Base-by-base conservation (phyloP, 352 stramenopile genomes). In the Peronosclerospora sorghi region DNA sequence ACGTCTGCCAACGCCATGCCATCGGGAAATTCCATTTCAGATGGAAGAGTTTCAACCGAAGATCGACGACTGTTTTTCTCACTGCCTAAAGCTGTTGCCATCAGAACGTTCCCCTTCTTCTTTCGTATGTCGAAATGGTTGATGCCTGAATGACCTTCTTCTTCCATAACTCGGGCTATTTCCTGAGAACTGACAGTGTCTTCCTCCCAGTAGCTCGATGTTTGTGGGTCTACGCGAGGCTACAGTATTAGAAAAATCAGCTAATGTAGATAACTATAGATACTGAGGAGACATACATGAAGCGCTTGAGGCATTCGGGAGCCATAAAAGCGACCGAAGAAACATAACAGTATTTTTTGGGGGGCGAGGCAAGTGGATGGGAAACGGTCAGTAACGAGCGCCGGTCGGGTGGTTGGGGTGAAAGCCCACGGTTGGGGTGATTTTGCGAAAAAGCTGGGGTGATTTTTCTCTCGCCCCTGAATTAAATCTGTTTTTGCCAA, bases 281-380 rank as follows among this genome's bases (percentile, higher is more conserved):
- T 2, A 8, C 47, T 41, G 2, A 10, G 5, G 0, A 5, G 8
- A 37, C 77, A 36, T 56, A 90, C 78, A 51, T 87, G 62, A 23
- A 81, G 75, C 35, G 74, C 26, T 48, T 86, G 78, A 2, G 74
- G 78, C 74, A 87, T 85, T 37, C 78, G 78, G 32, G 73, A 81
- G 28, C 72, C 74, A 36, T 84, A 87, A 8, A n/a, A 90, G 65
- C 23, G 68, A 66, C 15, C 77, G 74, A n/a, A n/a, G n/a, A n/a
- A n/a, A n/a, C n/a, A n/a, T n/a, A n/a, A n/a, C n/a, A n/a, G n/a
- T n/a, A n/a, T n/a, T n/a, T n/a, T n/a, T n/a, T n/a, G n/a, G n/a
- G n/a, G n/a, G n/a, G n/a, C n/a, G n/a, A n/a, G n/a, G n/a, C n/a
- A n/a, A n/a, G n/a, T n/a, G n/a, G n/a, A n/a, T n/a, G n/a, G n/a